phyloP scores from a whole-genome alignment of 164 flowering plant species.

The Houttuynia cordata region DNA sequence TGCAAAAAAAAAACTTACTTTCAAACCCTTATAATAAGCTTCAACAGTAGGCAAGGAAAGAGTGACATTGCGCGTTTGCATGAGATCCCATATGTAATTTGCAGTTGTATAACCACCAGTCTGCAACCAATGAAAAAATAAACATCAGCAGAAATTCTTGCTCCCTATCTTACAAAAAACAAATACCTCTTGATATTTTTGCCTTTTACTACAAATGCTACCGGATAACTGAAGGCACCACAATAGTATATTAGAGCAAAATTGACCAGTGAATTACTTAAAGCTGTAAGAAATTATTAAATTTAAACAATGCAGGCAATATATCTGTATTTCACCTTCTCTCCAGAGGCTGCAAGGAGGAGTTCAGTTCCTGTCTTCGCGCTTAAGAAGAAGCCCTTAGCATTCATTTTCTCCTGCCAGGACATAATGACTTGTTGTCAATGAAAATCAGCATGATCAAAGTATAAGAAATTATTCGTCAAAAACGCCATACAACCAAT shows the following conservation, averaged over 20 bases:
- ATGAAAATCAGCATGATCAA: not conserved
- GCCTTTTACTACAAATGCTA: not conserved
- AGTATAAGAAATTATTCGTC: too few relatives aligned
- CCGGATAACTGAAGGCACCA: not conserved
- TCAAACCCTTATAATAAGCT: slow-evolving; percentile 74
- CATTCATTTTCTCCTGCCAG: slow-evolving; percentile 49
- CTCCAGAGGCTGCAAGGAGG: slow-evolving; percentile 74
- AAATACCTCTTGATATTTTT: not conserved
- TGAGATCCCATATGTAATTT: slow-evolving; percentile 83
- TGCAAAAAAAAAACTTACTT: slow-evolving; percentile 34
- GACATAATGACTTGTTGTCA: not conserved
- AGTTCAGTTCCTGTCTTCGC: slow-evolving; percentile 57
- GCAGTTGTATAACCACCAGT: slow-evolving; percentile 79
- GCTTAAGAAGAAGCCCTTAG: slow-evolving; percentile 39
- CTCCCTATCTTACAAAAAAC: not conserved
- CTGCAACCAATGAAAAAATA: slow-evolving; percentile 23
- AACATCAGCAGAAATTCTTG: too few relatives aligned
- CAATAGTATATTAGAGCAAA: not conserved
- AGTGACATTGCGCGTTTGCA: slow-evolving; percentile 51
- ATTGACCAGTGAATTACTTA: not conserved
- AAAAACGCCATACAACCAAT: not conserved
- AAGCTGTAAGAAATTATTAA: not conserved
- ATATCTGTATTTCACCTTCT: slow-evolving; percentile 38
- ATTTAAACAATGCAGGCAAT: not conserved
- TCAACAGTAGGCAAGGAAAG: slow-evolving; percentile 57